Evolutionary conservation across 495 filamentous ascomycete genomes (phyloP).

Genomic region (Xylona heveae): DNA sequence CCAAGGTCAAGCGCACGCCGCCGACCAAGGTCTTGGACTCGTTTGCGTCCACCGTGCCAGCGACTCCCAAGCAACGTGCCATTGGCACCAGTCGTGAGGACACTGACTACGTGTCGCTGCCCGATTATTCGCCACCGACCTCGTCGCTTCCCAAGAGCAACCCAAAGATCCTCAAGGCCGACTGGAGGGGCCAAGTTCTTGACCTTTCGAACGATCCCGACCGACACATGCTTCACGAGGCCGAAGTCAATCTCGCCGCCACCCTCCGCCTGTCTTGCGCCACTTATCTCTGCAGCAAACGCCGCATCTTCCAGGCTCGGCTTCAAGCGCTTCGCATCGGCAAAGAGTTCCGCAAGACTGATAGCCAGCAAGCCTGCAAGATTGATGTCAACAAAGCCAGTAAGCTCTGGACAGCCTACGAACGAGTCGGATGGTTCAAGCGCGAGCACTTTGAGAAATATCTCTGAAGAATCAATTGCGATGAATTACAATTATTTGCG

Average conservation of each 20-base stretch:
- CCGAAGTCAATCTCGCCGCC: conserved; percentile 59
- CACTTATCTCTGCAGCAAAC: conserved; percentile 87
- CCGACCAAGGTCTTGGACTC: conserved; percentile 17
- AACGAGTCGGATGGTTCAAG: conserved; percentile 77
- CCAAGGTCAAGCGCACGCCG: conserved; percentile 1
- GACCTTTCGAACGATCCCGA: conserved; percentile 67
- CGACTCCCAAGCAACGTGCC: conserved; percentile 20
- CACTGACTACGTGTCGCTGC: conserved; percentile 60
- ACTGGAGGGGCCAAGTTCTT: conserved; percentile 69
- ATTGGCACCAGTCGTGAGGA: conserved; percentile 53
- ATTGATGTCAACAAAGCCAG: conserved; percentile 98
- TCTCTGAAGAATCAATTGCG: too few relatives aligned
- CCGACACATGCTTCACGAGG: conserved; percentile 50
- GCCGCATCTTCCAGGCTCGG: conserved; percentile 69
- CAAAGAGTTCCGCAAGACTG: conserved; percentile 94
- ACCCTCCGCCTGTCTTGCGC: conserved; percentile 71
- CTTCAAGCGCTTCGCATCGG: conserved; percentile 42
- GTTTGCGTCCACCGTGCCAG: conserved; percentile 15
- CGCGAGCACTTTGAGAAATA: conserved; percentile 33
- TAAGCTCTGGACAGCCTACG: conserved; percentile 82
- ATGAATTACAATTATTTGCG: too few relatives aligned
- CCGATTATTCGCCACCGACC: conserved; percentile 57
- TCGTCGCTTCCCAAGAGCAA: conserved; percentile 33
- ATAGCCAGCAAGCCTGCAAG: conserved; percentile 90
- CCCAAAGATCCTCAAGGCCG: conserved; percentile 51